phyloP scores from a whole-genome alignment of 2,329 filamentous ascomycete genomes.

The Diaporthe velutina region DNA sequence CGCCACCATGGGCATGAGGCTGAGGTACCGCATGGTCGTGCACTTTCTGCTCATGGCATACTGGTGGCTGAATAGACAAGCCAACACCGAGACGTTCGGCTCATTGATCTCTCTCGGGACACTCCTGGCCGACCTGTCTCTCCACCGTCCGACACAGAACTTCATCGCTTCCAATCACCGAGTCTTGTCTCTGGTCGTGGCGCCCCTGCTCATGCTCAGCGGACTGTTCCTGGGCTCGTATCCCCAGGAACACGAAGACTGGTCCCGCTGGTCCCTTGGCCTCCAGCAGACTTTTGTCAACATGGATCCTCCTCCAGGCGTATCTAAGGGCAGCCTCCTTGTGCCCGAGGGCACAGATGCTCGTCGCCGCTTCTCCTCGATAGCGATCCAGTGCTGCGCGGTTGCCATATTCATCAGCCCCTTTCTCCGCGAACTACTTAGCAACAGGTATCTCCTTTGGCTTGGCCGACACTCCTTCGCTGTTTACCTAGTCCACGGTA shows the following conservation, averaged over 20 bases:
- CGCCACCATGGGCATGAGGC: slow-evolving; percentile 61
- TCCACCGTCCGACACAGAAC: slow-evolving; percentile 58
- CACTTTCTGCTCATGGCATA: slow-evolving; percentile 61
- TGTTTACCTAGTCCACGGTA: slow-evolving; percentile 67
- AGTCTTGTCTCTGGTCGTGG: slow-evolving; percentile 48
- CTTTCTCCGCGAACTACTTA: slow-evolving; percentile 60
- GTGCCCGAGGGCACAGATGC: slow-evolving; percentile 53
- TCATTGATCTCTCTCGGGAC: slow-evolving; percentile 65
- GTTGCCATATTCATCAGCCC: slow-evolving; percentile 65
- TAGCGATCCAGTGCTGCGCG: slow-evolving; percentile 62
- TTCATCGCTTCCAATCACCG: slow-evolving; percentile 57
- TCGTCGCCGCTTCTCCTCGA: slow-evolving; percentile 58
- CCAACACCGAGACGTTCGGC: slow-evolving; percentile 66
- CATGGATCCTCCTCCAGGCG: slow-evolving; percentile 50
- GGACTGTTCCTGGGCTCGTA: slow-evolving; percentile 63
- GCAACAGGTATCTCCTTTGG: slow-evolving; percentile 64
- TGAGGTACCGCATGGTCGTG: slow-evolving; percentile 59
- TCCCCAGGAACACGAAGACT: slow-evolving; percentile 63
- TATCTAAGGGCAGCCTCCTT: slow-evolving; percentile 59
- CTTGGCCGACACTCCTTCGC: slow-evolving; percentile 68
- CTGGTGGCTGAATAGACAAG: slow-evolving; percentile 60
- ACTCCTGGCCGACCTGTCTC: slow-evolving; percentile 63
- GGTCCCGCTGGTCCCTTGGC: slow-evolving; percentile 58
- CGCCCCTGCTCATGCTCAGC: slow-evolving; percentile 52
- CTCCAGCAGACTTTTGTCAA: slow-evolving; percentile 43